Evolutionary conservation across 2,329 filamentous ascomycete genomes (phyloP).

Genomic region (Trichoderma sp.): DNA sequence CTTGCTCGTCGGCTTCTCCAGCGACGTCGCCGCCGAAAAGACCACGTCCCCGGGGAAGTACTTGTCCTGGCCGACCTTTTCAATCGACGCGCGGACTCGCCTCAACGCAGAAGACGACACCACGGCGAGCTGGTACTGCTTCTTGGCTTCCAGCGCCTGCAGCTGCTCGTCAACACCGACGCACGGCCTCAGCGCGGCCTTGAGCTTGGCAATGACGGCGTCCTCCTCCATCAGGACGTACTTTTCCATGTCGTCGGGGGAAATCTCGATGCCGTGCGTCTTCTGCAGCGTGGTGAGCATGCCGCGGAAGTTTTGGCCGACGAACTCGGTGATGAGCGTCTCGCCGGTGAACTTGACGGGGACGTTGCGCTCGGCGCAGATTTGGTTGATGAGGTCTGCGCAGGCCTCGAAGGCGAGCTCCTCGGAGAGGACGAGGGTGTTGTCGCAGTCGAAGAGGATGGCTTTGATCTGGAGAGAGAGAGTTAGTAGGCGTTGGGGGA

Average conservation of each 20-base stretch:
- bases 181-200: constrained; percentile 69
- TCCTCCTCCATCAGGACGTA: constrained; percentile 82
- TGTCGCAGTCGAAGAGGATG: constrained; percentile 80
- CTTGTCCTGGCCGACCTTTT: constrained; percentile 77
- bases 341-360: constrained; percentile 74
- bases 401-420: constrained; percentile 90
- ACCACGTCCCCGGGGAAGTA: constrained; percentile 77
- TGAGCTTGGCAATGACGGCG: constrained; percentile 79
- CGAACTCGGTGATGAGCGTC: constrained; percentile 81
- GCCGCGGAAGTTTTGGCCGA: constrained; percentile 92
- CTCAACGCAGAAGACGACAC: constrained; percentile 80
- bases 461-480: constrained; percentile 58
- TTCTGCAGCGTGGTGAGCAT: constrained; percentile 80
- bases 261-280: constrained; percentile 74
- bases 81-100: constrained; percentile 75
- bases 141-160: constrained; percentile 60
- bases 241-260: constrained; percentile 67
- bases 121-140: constrained; percentile 75
- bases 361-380: constrained; percentile 69
- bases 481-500: not conserved
- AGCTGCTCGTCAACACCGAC: constrained; percentile 69
- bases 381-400: constrained; percentile 85
- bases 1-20: constrained; percentile 82
- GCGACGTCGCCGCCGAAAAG: constrained; percentile 80
- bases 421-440: constrained; percentile 92